These are phyloP conservation scores for Cryphonectria nitschkei DNA, from an alignment of 2,329 filamentous ascomycete species.

Conservation along the genomic window DNA sequence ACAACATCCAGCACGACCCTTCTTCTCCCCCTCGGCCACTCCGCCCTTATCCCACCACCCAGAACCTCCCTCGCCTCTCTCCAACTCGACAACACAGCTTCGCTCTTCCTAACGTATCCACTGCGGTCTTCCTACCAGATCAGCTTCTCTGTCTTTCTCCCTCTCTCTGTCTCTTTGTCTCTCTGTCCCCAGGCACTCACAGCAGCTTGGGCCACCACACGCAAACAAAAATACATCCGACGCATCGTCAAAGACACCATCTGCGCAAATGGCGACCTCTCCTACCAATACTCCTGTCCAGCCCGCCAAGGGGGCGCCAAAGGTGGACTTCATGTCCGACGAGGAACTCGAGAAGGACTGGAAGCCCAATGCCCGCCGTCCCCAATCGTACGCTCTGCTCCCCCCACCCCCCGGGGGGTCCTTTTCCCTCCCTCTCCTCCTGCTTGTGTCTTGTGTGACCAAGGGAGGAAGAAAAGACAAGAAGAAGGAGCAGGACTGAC, in stretches of 20 bases:
- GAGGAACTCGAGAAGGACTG: slow-evolving; percentile 76
- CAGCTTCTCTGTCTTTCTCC: neutral
- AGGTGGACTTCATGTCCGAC: slow-evolving; percentile 51
- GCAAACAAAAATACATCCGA: neutral
- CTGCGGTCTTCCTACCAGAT: neutral
- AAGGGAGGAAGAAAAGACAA: neutral
- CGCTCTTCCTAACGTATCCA: neutral
- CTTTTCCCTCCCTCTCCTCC: slow-evolving; percentile 51
- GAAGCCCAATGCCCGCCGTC: slow-evolving; percentile 77
- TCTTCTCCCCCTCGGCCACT: slow-evolving; percentile 11
- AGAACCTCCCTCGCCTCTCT: slow-evolving; percentile 7
- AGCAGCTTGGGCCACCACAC: slow-evolving; percentile 8
- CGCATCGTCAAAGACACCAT: slow-evolving; percentile 2
- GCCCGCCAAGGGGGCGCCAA: slow-evolving; percentile 17
- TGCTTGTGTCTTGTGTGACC: slow-evolving; percentile 49
- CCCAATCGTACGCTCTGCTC: slow-evolving; percentile 75
- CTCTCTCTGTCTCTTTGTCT: neutral
- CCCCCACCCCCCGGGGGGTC: slow-evolving; percentile 35
- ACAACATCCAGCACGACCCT: neutral
- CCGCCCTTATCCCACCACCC: slow-evolving; percentile 11
- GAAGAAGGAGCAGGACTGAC: slow-evolving; percentile 24
- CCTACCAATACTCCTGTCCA: slow-evolving; percentile 23
- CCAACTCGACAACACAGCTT: neutral
- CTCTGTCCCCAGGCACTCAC: neutral
- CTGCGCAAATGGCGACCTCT: slow-evolving; percentile 29